A percentile compares a stretch with the other conserved stretches of the same genome.
These are phyloP conservation scores for Knoxia roxburghii DNA, from an alignment of 257 asterid species.

Conservation along the genomic window DNA sequence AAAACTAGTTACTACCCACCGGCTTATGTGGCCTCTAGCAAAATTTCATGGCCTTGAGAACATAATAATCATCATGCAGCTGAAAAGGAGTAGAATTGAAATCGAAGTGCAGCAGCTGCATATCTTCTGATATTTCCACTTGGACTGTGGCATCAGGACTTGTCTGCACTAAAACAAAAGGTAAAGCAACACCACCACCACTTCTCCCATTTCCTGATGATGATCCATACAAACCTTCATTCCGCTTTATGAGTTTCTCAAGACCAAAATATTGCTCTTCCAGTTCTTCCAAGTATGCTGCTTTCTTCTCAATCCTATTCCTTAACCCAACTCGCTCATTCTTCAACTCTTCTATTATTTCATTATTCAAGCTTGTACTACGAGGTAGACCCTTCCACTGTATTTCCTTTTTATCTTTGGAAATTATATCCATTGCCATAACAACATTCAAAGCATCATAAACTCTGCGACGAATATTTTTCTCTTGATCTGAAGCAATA, in stretches of 20 bases:
- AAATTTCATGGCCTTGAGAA: slow-evolving; percentile 88
- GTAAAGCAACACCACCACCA: slow-evolving; percentile 94
- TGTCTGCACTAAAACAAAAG: slow-evolving; percentile 97
- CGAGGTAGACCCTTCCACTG: slow-evolving; percentile 98
- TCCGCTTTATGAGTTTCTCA: slow-evolving; percentile 78
- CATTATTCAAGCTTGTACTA: slow-evolving; percentile 77
- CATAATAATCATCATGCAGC: slow-evolving; percentile 89
- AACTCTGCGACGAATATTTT: slow-evolving; percentile 92
- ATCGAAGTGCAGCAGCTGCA: slow-evolving; percentile 99
- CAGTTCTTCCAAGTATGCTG: slow-evolving; percentile 83
- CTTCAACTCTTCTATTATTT: slow-evolving; percentile 90
- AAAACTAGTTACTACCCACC: too few relatives aligned
- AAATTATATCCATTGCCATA: slow-evolving; percentile 99
- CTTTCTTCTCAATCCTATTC: slow-evolving; percentile 80
- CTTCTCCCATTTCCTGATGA: too few relatives aligned
- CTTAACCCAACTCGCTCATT: slow-evolving; percentile 66
- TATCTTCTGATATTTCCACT: slow-evolving; percentile 99
- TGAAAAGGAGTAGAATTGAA: slow-evolving; percentile 96
- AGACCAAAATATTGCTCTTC: slow-evolving; percentile 86
- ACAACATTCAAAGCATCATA: slow-evolving; percentile 94
- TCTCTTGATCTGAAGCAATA: slow-evolving; percentile 90
- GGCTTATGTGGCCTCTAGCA: slow-evolving; percentile 49
- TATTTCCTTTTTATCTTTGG: slow-evolving; percentile 95
- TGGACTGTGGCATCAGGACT: slow-evolving; percentile 99
- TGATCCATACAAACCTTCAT: slow-evolving; percentile 68